Evolutionary conservation across 345 rosid genomes (phyloP), one percentile per base, ranked within the genome.

Genomic region (Gossypium thurberi): DNA sequence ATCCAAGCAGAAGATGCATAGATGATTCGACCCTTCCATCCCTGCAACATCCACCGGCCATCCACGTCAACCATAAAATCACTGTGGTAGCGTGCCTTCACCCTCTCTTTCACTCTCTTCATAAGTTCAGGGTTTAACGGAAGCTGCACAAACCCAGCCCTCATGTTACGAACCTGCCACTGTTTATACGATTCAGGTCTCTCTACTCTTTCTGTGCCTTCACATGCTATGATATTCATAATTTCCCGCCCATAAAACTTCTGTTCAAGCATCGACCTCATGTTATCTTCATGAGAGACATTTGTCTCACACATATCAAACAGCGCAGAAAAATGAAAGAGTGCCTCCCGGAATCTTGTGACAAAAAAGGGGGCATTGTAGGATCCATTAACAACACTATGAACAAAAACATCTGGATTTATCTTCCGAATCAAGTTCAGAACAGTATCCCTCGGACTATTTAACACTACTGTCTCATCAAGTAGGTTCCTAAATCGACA

Each of bases 131-230:
- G 58, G 20, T 84, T 76, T 51, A 83, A 37, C 0, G 86, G 82
- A 18, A 76, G 84, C 74, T 79, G 80, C 79, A 52, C 83, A 71
- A 89, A 85, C 64, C 93, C 91, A 6, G 82, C 88, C 74, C 84
- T 78, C 60, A 46, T 13, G 21, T 28, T 75, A 55, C 91, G 76
- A 13, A 13, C 79, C 47, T 80, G 88, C 87, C 89, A 83, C 74
- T 87, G 88, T 85, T 81, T 87, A 72, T 84, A 84, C 1, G 85
- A 83, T 77, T 87, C 89, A 0, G 88, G 86, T 74, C 88, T 83
- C 75, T 82, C 87, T 6, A 83, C 75, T 79, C 90, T 77, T 25
- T 78, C 87, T 59, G 46, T 4, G 17, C 88, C 88, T 74, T 87
- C 90, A 15, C 84, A 87, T 0, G 88, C 88, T 12, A 85, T 55